Evolutionary conservation across 208 protist genomes (phyloP), one percentile per base, ranked within the genome.

Genomic region (Crithidia thermophila): DNA sequence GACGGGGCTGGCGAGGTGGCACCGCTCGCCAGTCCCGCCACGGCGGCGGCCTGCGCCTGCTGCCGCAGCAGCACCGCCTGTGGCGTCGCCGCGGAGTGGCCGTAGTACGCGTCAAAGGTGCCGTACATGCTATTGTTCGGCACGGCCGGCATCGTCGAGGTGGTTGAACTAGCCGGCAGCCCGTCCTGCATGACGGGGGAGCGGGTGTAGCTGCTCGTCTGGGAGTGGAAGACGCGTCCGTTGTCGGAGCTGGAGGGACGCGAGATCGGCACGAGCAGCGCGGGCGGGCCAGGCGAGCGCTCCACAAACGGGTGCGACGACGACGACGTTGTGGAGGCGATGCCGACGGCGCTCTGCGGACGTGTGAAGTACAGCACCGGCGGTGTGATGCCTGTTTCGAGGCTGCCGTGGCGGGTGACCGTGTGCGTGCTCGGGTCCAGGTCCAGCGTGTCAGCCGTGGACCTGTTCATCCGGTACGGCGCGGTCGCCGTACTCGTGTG

Each of bases 51-150:
- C n/a, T 65, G 66, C 30, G 71, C 66, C 57, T 82, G 71, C 20
- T 82, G 67, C 1, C 77, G 77, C 43, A 82, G 72, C 60, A 77
- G 42, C 46, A 80, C 70, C 8, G 74, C 72, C 61, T 77, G 72
- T 30, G 79, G 79, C 2, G 68, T 70, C 11, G 46, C 66, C 25
- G 68, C 33, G 33, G 68, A 77, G 56, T 84, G 79, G 18, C 73
- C 74, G 56, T 72, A 80, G 62, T 77, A 84, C 4, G 79, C 73
- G 28, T 84, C 79, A 28, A 76, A 80, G 16, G 74, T 84, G 55
- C 79, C 74, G 67, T 84, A 75, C 79, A 84, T 84, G 52, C 79
- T 80, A 56, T 72, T 77, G 66, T 75, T 77, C 28, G 79, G 79
- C 11, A 67, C 69, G 0, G 45, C 36, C 4, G 55, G 65, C 8